Evolutionary conservation across 2,329 filamentous ascomycete genomes (phyloP).

Genomic region (Thelonectria rubi): DNA sequence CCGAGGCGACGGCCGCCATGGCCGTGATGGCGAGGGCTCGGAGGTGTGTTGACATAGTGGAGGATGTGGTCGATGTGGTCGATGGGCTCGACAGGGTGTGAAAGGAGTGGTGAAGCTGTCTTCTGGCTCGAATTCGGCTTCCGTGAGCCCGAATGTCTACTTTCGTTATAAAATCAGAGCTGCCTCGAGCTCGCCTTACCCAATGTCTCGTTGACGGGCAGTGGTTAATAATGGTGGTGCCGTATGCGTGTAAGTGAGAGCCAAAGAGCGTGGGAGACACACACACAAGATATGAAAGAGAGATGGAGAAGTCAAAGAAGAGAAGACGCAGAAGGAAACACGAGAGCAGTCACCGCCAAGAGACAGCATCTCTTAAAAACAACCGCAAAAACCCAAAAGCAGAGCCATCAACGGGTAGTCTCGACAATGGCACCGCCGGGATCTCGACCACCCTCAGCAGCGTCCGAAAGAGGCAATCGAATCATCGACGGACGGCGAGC

Average conservation of each 20-base stretch:
- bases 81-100: neutral
- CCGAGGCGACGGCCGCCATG: conserved; percentile 39
- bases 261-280: too few species aligned
- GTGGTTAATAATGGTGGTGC: too few species aligned
- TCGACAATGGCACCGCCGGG: neutral
- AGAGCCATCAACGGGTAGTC: neutral
- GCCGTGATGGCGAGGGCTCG: conserved; percentile 29
- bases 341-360: neutral
- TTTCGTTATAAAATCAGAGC: too few species aligned
- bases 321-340: neutral
- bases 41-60: conserved; percentile 27
- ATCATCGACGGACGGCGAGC: too few species aligned
- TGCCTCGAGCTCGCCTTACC: too few species aligned
- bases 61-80: neutral
- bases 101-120: conserved; percentile 3
- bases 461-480: neutral
- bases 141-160: too few species aligned
- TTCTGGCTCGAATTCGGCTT: neutral
- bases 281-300: neutral
- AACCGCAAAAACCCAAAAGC: neutral
- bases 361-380: neutral
- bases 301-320: conserved; percentile 1
- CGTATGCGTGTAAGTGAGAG: too few species aligned
- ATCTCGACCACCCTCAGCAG: neutral
- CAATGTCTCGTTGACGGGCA: too few species aligned